A percentile compares a stretch with the other conserved stretches of the same genome.
phyloP scores from a whole-genome alignment of 75 land plant species.

The Selaginella tamariscina region DNA sequence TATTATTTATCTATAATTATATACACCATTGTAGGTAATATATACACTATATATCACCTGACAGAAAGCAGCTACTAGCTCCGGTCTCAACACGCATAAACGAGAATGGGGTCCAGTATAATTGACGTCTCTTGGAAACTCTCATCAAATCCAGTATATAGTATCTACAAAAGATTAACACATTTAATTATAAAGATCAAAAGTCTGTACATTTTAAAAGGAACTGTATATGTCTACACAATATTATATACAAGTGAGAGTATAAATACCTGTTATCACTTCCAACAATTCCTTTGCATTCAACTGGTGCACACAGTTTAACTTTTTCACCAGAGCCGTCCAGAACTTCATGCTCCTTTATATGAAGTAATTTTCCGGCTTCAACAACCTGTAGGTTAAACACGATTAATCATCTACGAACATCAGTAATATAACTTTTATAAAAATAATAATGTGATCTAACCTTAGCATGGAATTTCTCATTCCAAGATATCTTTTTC shows the following conservation, averaged over 20 bases:
- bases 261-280: slow-evolving; percentile 85
- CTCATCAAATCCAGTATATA: slow-evolving; percentile 95
- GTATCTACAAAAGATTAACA: slow-evolving; percentile 36
- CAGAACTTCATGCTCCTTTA: slow-evolving; percentile 77
- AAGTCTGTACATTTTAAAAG: slow-evolving; percentile 10
- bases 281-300: slow-evolving; percentile 99
- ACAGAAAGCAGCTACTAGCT: slow-evolving; percentile 75
- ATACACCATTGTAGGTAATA: neutral
- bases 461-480: slow-evolving; percentile 91
- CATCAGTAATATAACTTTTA: neutral
- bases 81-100: slow-evolving; percentile 82
- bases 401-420: neutral
- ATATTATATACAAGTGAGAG: slow-evolving; percentile 1
- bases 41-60: slow-evolving; percentile 35
- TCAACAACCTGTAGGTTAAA: slow-evolving; percentile 50
- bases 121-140: slow-evolving; percentile 89
- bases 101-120: slow-evolving; percentile 64
- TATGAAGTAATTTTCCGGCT: slow-evolving; percentile 81
- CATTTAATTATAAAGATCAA: neutral
- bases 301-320: slow-evolving; percentile 94
- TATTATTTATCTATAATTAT: too few relatives aligned
- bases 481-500: slow-evolving; percentile 95
- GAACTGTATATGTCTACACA: neutral
- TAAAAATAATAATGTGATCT: neutral
- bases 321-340: slow-evolving; percentile 75